Conservation (phyloP, 1,284 basidiomycete genomes). For the Cystobasidium sp. region DNA sequence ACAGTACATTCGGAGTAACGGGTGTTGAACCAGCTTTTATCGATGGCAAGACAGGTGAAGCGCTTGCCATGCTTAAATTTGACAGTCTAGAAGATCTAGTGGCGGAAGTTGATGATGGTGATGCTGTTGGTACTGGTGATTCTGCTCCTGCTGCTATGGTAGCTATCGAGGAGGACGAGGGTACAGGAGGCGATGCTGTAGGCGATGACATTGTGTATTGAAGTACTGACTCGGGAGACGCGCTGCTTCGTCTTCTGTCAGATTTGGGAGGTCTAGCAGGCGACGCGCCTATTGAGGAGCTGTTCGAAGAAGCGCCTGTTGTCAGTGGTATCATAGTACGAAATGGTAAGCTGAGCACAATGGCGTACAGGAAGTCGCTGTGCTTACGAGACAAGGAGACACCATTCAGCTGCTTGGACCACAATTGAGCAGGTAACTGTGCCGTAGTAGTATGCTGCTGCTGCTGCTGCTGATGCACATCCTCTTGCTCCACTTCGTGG, state of each 20-base stretch:
- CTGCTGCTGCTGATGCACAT: background rate
- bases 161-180: background rate
- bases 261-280: constrained; percentile 28
- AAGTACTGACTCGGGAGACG: constrained; percentile 12
- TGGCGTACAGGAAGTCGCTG: background rate
- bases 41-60: constrained; percentile 7
- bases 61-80: background rate
- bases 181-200: background rate
- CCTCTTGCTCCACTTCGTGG: background rate
- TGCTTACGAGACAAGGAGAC: constrained; percentile 5
- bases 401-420: constrained; percentile 11
- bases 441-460: background rate
- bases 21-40: constrained; percentile 39
- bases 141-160: too few relatives aligned
- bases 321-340: background rate
- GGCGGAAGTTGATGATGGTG: background rate
- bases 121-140: background rate
- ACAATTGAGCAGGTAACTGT: background rate
- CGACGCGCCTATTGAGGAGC: constrained; percentile 14
- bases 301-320: constrained; percentile 14
- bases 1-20: constrained; percentile 7
- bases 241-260: constrained; percentile 20
- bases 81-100: constrained; percentile 5
- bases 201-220: background rate
- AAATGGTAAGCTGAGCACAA: background rate